phyloP scores from a whole-genome alignment of 2,329 filamentous ascomycete species.

The Thelonectria rubi region DNA sequence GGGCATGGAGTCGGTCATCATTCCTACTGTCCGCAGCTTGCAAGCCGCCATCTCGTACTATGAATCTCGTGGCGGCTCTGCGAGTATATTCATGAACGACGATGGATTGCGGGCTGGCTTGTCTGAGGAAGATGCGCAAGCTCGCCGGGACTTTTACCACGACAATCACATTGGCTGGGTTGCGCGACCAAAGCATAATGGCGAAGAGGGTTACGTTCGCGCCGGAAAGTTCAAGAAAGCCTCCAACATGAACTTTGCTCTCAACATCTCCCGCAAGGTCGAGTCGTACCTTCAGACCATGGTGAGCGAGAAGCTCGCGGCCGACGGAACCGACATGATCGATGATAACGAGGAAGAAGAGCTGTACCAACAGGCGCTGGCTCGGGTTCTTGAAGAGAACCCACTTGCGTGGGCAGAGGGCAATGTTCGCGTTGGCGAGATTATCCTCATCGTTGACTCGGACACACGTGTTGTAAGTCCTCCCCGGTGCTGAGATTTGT shows the following conservation, averaged over 20 bases:
- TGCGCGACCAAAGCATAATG: constrained; percentile 55
- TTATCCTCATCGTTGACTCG: constrained; percentile 64
- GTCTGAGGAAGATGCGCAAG: constrained; percentile 11
- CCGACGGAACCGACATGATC: constrained; percentile 33
- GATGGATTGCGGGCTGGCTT: constrained; percentile 13
- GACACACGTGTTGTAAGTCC: constrained; percentile 67
- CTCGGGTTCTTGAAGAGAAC: constrained; percentile 59
- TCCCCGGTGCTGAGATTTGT: too few relatives aligned
- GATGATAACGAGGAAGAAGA: constrained; percentile 48
- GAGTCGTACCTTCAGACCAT: constrained; percentile 54
- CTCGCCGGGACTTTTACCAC: constrained; percentile 18
- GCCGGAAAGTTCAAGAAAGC: constrained; percentile 16
- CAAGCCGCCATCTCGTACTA: constrained; percentile 18
- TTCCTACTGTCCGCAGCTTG: constrained; percentile 11
- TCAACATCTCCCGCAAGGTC: constrained; percentile 15
- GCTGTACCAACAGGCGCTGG: constrained; percentile 60
- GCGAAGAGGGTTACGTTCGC: constrained; percentile 28
- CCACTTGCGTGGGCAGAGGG: constrained; percentile 29
- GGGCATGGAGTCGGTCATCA: constrained; percentile 11
- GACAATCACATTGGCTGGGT: constrained; percentile 19
- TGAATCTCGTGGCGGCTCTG: constrained; percentile 14
- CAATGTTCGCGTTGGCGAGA: constrained; percentile 17
- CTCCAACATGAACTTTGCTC: constrained; percentile 23
- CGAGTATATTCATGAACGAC: constrained; percentile 15
- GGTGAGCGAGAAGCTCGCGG: constrained; percentile 33